Evolutionary conservation across 179 eudicot genomes (phyloP).

Genomic region (Heliamphora pulchella): DNA sequence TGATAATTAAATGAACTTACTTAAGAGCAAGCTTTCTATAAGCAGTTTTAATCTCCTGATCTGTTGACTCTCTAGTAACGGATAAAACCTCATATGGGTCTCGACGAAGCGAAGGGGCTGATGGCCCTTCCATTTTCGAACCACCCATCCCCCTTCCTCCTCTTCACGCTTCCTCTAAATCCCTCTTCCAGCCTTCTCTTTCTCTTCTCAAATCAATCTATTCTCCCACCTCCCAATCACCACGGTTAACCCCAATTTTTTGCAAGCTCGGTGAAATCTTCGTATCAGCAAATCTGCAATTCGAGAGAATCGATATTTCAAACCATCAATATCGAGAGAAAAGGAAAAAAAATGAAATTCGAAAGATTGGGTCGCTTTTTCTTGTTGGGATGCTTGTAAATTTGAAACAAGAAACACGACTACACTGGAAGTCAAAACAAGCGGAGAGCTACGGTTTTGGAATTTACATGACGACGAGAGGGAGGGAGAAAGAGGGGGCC

Average conservation of each 20-base stretch:
- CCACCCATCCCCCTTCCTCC: constrained; percentile 31
- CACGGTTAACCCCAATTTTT: not conserved
- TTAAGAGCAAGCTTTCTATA: constrained; percentile 68
- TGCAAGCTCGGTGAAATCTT: not conserved
- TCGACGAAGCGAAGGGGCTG: constrained; percentile 47
- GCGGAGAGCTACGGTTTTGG: not conserved
- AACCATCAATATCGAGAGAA: not conserved
- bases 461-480: not conserved
- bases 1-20: not conserved
- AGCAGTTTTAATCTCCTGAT: constrained; percentile 83
- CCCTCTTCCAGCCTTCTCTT: not conserved
- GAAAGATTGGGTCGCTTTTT: constrained; percentile 8
- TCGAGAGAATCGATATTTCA: not conserved
- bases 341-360: not conserved
- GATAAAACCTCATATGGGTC: constrained; percentile 87
- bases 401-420: not conserved
- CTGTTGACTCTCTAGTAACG: constrained; percentile 67
- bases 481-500: not conserved
- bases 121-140: constrained; percentile 33
- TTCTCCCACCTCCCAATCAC: not conserved
- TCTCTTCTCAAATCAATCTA: not conserved
- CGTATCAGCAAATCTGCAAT: not conserved
- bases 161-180: constrained; percentile 12
- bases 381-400: not conserved
- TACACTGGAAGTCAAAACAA: not conserved